Base-by-base conservation (phyloP, 225 moss, liverwort and hornwort species). In the Anthoceros angustus region DNA sequence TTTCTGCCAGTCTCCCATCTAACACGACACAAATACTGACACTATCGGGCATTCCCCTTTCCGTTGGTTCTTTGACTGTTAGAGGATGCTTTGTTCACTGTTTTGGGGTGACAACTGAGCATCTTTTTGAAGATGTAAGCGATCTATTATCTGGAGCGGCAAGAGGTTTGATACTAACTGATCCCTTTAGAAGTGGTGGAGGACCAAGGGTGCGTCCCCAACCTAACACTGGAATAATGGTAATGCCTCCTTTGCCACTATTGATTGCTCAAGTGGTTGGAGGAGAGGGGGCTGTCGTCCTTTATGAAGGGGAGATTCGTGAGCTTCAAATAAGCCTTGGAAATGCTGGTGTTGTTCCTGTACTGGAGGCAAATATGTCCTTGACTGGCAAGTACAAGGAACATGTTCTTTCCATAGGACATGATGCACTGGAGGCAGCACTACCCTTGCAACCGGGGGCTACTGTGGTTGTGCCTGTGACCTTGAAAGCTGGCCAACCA, bases 241-340 rank as follows among this genome's bases (percentile, higher is more conserved):
- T 98, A 15, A 83, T 98, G 60, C 87, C 86, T 64, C 89, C 87
- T 45, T 74, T 98, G 78, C 98, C 98, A 64, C 74, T 98, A 63
- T 69, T 98, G 70, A 86, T 89, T 60, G 98, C 87, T 55, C 87
- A 88, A 63, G 86, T 86, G 74, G 89, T 92, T 62, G 92, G 98
- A 69, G 98, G 98, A 49, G 92, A 92, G 67, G 98, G 98, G 77
- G 98, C 98, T 49, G 92, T 89, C 45, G 92, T 98, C 65, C 84
- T 98, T 10, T 89, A 98, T 26, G 98, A 98, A 75, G 98, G 98
- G 8, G 98, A 98, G 77, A 83, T 89, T 67, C 77, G 92, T 61
- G 92, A 92, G 70, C 78, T 92, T 80, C 92, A 92, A 70, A 89
- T 98, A 71, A 87, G 78, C 75, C 80, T 92, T 69, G 82, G 87